A percentile compares a stretch with the other conserved stretches of the same genome.
Conservation (phyloP, 345 rosid genomes). For the Camelina laxa region DNA sequence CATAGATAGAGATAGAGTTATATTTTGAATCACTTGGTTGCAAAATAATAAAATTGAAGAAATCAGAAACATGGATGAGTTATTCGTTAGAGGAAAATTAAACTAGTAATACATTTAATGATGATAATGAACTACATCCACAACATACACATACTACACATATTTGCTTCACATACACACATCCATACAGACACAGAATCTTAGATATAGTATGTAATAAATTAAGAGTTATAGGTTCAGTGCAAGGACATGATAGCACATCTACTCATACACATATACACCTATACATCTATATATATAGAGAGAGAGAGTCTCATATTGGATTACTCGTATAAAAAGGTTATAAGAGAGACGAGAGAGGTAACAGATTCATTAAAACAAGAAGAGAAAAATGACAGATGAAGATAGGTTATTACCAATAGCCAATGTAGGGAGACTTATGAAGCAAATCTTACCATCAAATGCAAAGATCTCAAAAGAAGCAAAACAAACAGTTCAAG, state of each 20-base stretch:
- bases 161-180: constrained; percentile 25
- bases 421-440: constrained; percentile 78
- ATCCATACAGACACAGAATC: constrained; percentile 36
- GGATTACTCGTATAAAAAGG: constrained; percentile 40
- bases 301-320: constrained; percentile 29
- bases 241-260: constrained; percentile 19
- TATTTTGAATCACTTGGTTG: neutral
- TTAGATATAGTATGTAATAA: constrained; percentile 31
- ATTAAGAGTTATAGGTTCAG: constrained; percentile 33
- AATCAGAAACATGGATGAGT: neutral
- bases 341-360: constrained; percentile 37
- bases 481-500: constrained; percentile 83
- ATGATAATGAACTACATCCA: constrained; percentile 20
- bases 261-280: constrained; percentile 5
- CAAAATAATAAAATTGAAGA: neutral
- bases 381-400: constrained; percentile 53
- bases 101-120: constrained; percentile 1
- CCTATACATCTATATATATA: constrained; percentile 34
- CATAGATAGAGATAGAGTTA: neutral
- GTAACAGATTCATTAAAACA: neutral
- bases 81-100: neutral
- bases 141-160: constrained; percentile 11
- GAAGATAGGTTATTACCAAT: constrained; percentile 74
- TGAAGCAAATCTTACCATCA: constrained; percentile 78
- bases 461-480: constrained; percentile 82